Evolutionary conservation across 139 green algal species (phyloP), one percentile per base, ranked within the genome.

Genomic region (Gonium pectorale): DNA sequence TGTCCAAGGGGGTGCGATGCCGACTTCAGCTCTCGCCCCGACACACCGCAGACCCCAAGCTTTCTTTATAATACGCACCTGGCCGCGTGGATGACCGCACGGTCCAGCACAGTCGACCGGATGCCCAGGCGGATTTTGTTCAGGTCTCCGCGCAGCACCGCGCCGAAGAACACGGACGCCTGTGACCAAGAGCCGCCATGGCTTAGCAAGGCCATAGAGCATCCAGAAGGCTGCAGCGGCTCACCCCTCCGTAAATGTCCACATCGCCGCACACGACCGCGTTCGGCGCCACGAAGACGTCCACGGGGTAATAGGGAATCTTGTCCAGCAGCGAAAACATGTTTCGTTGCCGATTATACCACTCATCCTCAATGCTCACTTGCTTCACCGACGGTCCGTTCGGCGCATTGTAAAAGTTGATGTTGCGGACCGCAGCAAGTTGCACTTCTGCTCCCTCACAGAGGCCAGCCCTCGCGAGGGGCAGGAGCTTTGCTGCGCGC

Each of bases 21-120:
- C n/a, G n/a, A n/a, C n/a, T n/a, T n/a, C n/a, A n/a, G n/a, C n/a
- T n/a, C n/a, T n/a, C n/a, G n/a, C n/a, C n/a, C n/a, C n/a, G n/a
- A n/a, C n/a, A n/a, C n/a, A n/a, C n/a, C n/a, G n/a, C n/a, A n/a
- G n/a, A n/a, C n/a, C n/a, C n/a, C n/a, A n/a, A 38, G 4, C 6
- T 40, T 67, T 5, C 4, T 67, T n/a, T 13, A 68, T 27, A 9
- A 5, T 21, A 27, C 29, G 7, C 21, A 97, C 93, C 94, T 89
- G 8, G 96, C 96, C 44, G 96, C 95, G 69, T 98, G 96, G n/a
- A 98, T 93, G 74, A 98, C 94, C 0, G 92, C 95, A 31, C 90
- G 87, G 86, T 98, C 96, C 59, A 95, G 90, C 15, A 98, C 81
- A 38, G 93, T 94, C 8, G 88, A 90, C 63, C 93, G 93, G 56